Evolutionary conservation across 2,329 filamentous ascomycete species (phyloP).

Genomic region (Phyllosticta citrichinensis): DNA sequence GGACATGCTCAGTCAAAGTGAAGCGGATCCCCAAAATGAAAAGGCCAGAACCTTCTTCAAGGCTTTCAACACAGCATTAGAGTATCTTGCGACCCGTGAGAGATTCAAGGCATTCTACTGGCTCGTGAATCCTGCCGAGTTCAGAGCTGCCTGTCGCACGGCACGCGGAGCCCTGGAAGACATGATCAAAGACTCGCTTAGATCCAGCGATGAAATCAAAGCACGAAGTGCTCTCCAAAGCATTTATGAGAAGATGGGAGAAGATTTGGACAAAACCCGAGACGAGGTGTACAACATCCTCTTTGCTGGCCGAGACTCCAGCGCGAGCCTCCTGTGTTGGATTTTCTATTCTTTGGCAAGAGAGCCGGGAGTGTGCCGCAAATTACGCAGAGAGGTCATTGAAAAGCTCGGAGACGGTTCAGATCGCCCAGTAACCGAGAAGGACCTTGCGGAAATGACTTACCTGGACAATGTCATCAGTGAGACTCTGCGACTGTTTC

Average conservation of each 20-base stretch:
- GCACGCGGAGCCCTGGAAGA: neutral
- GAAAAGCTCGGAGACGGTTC: neutral
- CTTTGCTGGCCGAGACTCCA: neutral
- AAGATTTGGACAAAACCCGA: neutral
- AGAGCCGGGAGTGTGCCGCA: slow-evolving; percentile 32
- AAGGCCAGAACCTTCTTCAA: neutral
- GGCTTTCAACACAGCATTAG: neutral
- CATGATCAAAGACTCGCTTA: neutral
- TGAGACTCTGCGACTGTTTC: slow-evolving; percentile 9
- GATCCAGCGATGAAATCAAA: neutral
- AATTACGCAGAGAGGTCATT: slow-evolving; percentile 27
- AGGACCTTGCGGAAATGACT: slow-evolving; percentile 2
- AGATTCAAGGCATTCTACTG: neutral
- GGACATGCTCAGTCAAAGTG: neutral
- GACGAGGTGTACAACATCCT: neutral
- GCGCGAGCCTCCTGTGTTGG: neutral
- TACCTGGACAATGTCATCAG: slow-evolving; percentile 12
- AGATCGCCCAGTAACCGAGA: neutral
- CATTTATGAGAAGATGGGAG: neutral
- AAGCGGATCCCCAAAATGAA: neutral
- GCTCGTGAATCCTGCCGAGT: neutral
- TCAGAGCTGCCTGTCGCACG: neutral
- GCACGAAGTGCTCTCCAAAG: neutral
- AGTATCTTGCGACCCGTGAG: neutral
- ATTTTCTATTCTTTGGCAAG: slow-evolving; percentile 13